phyloP scores from a whole-genome alignment of 345 rosid species.

The Euphorbia tirucalli region DNA sequence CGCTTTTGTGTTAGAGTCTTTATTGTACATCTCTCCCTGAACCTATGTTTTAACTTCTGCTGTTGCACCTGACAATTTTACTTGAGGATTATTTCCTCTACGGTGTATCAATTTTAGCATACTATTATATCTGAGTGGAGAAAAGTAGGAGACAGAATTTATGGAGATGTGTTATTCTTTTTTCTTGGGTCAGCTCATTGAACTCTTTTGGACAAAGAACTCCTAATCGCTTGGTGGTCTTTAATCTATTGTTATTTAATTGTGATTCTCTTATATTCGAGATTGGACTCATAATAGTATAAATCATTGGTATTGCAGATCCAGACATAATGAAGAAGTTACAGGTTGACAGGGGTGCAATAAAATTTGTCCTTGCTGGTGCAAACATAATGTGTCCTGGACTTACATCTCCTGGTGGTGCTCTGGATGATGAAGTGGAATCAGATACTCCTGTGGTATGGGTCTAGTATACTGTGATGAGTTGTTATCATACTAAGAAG shows the following conservation, averaged over 20 bases:
- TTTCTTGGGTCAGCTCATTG: not conserved
- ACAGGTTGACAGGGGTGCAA: conserved; percentile 98
- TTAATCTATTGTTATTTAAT: not conserved
- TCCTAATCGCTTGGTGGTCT: not conserved
- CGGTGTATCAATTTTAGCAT: not conserved
- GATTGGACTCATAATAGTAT: not conserved
- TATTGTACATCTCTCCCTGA: not conserved
- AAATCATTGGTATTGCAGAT: conserved; percentile 36
- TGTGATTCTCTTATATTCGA: not conserved
- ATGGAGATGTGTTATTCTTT: not conserved
- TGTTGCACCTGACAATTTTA: not conserved
- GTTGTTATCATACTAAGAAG: not conserved
- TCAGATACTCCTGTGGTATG: conserved; percentile 95
- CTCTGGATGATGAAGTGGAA: conserved; percentile 82
- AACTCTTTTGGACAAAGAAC: not conserved
- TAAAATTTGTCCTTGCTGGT: conserved; percentile 91
- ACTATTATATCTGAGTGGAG: not conserved
- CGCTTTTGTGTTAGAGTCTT: not conserved
- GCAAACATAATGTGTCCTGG: conserved; percentile 99
- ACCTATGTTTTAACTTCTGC: not conserved
- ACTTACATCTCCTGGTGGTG: conserved; percentile 97
- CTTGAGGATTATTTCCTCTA: too few relatives aligned
- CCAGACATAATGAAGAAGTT: conserved; percentile 92
- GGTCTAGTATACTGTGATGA: not conserved
- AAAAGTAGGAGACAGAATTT: not conserved